Conservation (phyloP, 129 eudicot genomes). For the Artemisia annua region DNA sequence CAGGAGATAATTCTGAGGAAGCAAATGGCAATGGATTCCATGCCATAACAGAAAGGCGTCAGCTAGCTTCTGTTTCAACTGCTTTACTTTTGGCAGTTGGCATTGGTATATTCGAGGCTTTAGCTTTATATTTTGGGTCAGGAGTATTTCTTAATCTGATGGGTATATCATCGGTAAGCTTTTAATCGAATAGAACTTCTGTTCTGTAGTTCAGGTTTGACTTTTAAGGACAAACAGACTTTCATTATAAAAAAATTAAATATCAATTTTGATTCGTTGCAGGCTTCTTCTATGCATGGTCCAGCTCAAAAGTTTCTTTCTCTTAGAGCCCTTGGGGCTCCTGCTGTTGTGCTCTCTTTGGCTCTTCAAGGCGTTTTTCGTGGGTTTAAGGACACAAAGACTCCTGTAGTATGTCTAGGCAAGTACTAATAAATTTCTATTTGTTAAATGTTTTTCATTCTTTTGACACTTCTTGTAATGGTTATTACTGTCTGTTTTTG, state of each 20-base stretch:
- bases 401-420: constrained; percentile 85
- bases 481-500: constrained; percentile 9
- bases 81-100: constrained; percentile 82
- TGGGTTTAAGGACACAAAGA: constrained; percentile 91
- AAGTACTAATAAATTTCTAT: constrained; percentile 19
- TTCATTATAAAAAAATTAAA: neutral
- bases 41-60: constrained; percentile 47
- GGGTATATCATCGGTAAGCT: constrained; percentile 77
- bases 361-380: constrained; percentile 95
- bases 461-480: neutral
- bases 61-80: constrained; percentile 85
- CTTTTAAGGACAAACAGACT: constrained; percentile 12
- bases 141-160: constrained; percentile 77
- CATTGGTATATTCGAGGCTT: constrained; percentile 83
- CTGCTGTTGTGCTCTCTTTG: constrained; percentile 86
- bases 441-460: neutral
- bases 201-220: neutral
- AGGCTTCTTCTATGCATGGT: constrained; percentile 77
- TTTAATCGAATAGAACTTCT: neutral
- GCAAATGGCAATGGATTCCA: constrained; percentile 32
- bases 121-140: constrained; percentile 81
- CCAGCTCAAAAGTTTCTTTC: constrained; percentile 74
- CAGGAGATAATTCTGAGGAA: constrained; percentile 33
- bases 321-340: constrained; percentile 92
- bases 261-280: constrained; percentile 10